Base-by-base conservation (phyloP, 495 filamentous ascomycete genomes). In the Glarea lozoyensis region DNA sequence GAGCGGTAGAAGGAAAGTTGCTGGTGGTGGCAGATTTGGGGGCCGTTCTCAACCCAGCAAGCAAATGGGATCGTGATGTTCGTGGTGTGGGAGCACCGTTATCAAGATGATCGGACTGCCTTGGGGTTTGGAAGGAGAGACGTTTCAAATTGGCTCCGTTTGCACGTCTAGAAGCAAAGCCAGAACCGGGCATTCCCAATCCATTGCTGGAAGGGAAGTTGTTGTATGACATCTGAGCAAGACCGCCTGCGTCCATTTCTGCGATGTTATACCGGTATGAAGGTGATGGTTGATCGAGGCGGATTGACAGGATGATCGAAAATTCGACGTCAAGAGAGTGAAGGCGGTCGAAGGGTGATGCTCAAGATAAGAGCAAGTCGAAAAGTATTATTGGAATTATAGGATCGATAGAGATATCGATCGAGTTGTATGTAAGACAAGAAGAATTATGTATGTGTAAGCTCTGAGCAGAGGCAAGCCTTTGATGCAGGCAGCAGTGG, bases 141-240 rank as follows among this genome's bases (percentile, higher is more conserved):
- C 85, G 85, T 68, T 94, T 96, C 66, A 89, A 82, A 57, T 82
- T 79, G 51, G 84, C 71, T 52, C 84, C 86, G 57, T 81, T 83
- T 43, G 84, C 79, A 37, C 88, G 81, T 45, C 73, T 65, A 39
- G 88, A 88, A 39, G 86, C 86, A 58, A 94, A 83, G 48, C 84
- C 84, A 49, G 84, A 81, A 49, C 73, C 66, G 13, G 86, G 81
- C 60, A 83, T 78, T 45, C 81, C 83, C 56, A 92, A 67, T 60
- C 78, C 79, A 67, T 75, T 72, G 62, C 74, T 69, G 62, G 75
- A 72, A 58, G 76, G 68, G 60, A 78, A 82, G 62, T 74, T 75
- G 68, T 84, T 82, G 75, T 90, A 93, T 64, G 86, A 83, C 93
- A 98, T 97, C 73, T 94, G 92, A 88, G 90, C 83, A 74, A 95